These are phyloP conservation scores for Ganoderma lingzhi DNA, from an alignment of 1,284 basidiomycete species.

Conservation along the genomic window DNA sequence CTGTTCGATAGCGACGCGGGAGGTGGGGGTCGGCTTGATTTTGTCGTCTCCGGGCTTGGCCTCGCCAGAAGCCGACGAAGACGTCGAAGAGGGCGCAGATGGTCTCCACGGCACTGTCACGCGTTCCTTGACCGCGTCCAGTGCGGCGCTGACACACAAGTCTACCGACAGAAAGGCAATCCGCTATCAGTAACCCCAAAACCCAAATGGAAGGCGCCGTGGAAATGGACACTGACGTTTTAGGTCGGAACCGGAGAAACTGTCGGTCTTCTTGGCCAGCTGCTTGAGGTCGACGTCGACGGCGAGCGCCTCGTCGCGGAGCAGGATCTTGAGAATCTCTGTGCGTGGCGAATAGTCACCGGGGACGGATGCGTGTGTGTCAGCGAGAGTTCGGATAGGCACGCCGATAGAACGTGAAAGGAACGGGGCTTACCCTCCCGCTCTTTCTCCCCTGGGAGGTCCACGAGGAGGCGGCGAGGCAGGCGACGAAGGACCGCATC, in stretches of 20 bases:
- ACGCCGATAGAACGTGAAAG: conserved; percentile 7
- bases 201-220: conserved; percentile 19
- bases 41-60: conserved; percentile 14
- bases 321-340: conserved; percentile 88
- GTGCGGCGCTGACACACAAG: conserved; percentile 87
- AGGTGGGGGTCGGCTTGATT: not conserved
- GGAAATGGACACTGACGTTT: conserved; percentile 71
- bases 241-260: conserved; percentile 92
- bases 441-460: conserved; percentile 85
- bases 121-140: conserved; percentile 88
- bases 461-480: conserved; percentile 84
- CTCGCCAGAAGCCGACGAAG: conserved; percentile 11
- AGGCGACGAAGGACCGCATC: conserved; percentile 87
- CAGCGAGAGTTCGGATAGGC: conserved; percentile 20
- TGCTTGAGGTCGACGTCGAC: conserved; percentile 70
- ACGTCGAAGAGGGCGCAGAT: conserved; percentile 16
- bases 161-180: conserved; percentile 54
- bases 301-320: conserved; percentile 79
- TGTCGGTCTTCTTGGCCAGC: conserved; percentile 81
- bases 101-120: conserved; percentile 76
- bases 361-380: conserved; percentile 12
- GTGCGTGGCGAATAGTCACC: conserved; percentile 16
- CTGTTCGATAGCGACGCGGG: not conserved
- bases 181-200: conserved; percentile 27
- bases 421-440: conserved; percentile 66